phyloP scores from a whole-genome alignment of 2,329 filamentous ascomycete genomes.

The Pyrenochaeta sp. region DNA sequence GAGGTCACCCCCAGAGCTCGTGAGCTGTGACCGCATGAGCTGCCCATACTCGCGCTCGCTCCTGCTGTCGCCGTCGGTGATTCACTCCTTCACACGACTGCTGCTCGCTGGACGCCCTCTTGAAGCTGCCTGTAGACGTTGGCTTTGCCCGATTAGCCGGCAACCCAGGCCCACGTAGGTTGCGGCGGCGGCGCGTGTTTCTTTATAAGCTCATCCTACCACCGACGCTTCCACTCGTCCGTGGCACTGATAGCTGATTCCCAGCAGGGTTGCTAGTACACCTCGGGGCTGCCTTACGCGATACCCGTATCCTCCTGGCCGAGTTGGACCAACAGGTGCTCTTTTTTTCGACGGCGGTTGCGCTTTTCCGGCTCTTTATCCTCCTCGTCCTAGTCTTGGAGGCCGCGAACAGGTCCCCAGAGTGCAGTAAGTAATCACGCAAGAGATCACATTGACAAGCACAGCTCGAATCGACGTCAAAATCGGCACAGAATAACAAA shows the following conservation, averaged over 20 bases:
- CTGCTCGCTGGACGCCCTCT: conserved; percentile 7
- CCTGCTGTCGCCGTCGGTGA: not conserved
- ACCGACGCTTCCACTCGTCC: conserved; percentile 49
- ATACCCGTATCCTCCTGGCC: conserved; percentile 47
- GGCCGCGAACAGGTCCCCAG: conserved; percentile 11
- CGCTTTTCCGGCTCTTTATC: conserved; percentile 39
- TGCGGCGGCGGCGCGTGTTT: conserved; percentile 29
- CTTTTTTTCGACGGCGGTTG: conserved; percentile 26
- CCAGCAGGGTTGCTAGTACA: conserved; percentile 37
- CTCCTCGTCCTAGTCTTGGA: conserved; percentile 24
- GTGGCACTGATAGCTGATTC: conserved; percentile 40
- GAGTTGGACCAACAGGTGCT: conserved; percentile 35
- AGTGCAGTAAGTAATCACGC: conserved; percentile 36
- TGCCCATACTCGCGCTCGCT: not conserved
- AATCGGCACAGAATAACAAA: conserved; percentile 9
- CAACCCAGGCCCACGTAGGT: conserved; percentile 22
- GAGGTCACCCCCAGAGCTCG: conserved; percentile 11
- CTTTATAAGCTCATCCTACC: conserved; percentile 37
- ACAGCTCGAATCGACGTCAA: conserved; percentile 23
- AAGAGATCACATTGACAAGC: conserved; percentile 33
- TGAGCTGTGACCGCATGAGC: conserved; percentile 29
- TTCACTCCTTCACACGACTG: not conserved
- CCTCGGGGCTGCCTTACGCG: conserved; percentile 40
- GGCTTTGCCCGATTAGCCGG: conserved; percentile 42
- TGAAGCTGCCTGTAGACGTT: conserved; percentile 13